phyloP scores from a whole-genome alignment of 202 grass and related monocot species.

The Schoenoplectus tabernaemontani region DNA sequence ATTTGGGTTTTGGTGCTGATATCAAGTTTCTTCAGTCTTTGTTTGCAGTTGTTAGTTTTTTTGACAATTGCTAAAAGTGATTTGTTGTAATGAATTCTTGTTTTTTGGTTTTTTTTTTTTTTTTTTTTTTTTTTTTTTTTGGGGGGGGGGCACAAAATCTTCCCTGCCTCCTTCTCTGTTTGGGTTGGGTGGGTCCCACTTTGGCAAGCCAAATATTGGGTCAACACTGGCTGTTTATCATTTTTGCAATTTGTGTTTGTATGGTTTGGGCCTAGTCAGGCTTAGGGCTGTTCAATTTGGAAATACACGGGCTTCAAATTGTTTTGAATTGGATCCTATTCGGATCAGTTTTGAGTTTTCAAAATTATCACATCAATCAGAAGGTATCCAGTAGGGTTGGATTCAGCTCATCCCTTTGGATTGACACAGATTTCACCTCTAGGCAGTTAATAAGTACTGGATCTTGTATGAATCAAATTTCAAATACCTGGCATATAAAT shows the following conservation, averaged over 20 bases:
- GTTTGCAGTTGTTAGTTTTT: no score
- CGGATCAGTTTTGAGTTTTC: not conserved
- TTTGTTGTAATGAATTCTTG: no score
- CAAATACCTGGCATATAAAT: conserved; percentile 80
- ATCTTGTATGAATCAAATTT: not conserved
- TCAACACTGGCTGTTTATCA: not conserved
- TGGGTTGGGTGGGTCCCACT: not conserved
- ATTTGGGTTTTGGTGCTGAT: no score
- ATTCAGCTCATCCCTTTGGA: not conserved
- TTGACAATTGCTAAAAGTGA: no score
- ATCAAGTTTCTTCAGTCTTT: no score
- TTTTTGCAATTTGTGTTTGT: not conserved
- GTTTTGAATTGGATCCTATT: not conserved
- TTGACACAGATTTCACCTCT: not conserved
- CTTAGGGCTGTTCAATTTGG: not conserved
- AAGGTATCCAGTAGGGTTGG: not conserved
- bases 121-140: no score
- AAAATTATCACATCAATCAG: not conserved
- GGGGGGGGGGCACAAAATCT: no score
- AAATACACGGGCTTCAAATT: not conserved
- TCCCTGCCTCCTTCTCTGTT: no score
- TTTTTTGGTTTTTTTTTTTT: no score
- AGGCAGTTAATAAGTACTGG: not conserved
- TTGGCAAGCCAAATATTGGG: not conserved
- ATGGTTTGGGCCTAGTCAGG: not conserved